phyloP scores from a whole-genome alignment of 129 eudicot species.

The Arctium lappa region DNA sequence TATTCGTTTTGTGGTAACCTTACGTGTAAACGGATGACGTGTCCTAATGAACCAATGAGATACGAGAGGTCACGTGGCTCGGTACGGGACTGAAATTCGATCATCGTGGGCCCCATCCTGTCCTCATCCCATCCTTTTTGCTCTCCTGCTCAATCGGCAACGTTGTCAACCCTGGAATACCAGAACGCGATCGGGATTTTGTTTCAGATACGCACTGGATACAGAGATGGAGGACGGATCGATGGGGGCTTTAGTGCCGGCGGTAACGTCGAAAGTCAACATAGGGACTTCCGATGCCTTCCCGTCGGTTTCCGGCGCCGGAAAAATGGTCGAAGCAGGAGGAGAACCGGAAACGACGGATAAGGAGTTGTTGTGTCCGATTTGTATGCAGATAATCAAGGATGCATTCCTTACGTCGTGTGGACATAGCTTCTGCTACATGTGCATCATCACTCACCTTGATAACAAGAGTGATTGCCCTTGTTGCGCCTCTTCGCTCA shows the following conservation, averaged over 20 bases:
- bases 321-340: constrained; percentile 7
- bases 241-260: constrained; percentile 58
- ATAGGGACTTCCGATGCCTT: constrained; percentile 10
- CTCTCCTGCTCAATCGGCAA: constrained; percentile 1
- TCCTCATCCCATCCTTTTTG: constrained; percentile 6
- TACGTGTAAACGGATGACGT: background rate
- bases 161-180: background rate
- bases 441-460: constrained; percentile 85
- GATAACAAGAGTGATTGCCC: constrained; percentile 80
- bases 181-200: constrained; percentile 7
- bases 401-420: constrained; percentile 88
- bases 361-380: constrained; percentile 76
- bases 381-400: constrained; percentile 85
- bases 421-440: constrained; percentile 92
- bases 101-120: background rate
- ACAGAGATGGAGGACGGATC: constrained; percentile 42
- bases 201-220: background rate
- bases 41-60: constrained; percentile 18
- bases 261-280: constrained; percentile 35
- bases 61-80: constrained; percentile 25
- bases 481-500: constrained; percentile 64
- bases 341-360: constrained; percentile 39
- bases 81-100: constrained; percentile 26
- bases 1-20: background rate
- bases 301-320: constrained; percentile 27